Percentiles rank a stretch among this genome's conserved stretches.
These are phyloP conservation scores for Brasenia schreberi DNA, from an alignment of 164 flowering plant species.

Conservation along the genomic window DNA sequence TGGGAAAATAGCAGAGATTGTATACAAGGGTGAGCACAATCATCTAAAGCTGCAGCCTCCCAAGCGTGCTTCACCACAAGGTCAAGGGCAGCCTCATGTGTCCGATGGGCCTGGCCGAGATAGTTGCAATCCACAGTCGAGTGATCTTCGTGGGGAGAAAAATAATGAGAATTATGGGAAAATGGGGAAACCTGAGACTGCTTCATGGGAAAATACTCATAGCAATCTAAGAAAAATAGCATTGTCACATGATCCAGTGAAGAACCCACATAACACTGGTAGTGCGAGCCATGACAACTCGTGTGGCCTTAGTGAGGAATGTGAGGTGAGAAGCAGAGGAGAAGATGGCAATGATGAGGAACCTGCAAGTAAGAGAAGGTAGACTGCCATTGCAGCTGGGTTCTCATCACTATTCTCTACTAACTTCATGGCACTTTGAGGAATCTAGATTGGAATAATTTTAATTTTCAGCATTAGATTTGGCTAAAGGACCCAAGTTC, in stretches of 20 bases:
- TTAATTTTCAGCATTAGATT: no score
- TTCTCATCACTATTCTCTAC: background rate
- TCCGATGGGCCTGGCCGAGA: conserved; percentile 32
- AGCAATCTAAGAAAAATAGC: conserved; percentile 18
- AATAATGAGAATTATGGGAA: conserved; percentile 26
- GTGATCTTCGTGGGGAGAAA: conserved; percentile 18
- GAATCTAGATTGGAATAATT: no score
- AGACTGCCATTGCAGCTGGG: conserved; percentile 3
- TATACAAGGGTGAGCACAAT: conserved; percentile 90
- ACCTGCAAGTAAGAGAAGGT: conserved; percentile 70
- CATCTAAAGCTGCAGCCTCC: conserved; percentile 75
- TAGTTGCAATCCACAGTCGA: conserved; percentile 14
- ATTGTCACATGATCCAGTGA: conserved; percentile 14
- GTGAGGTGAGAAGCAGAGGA: conserved; percentile 44
- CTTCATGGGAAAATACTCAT: conserved; percentile 12
- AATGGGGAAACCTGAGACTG: conserved; percentile 26
- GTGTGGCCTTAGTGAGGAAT: conserved; percentile 47
- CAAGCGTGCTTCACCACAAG: conserved; percentile 29
- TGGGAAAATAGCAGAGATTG: conserved; percentile 85
- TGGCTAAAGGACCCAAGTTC: no score
- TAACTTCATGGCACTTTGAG: background rate
- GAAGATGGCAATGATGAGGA: conserved; percentile 38
- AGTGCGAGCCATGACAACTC: conserved; percentile 37
- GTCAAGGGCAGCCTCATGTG: conserved; percentile 21
- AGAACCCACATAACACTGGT: conserved; percentile 15